Conservation (phyloP, 2,329 filamentous ascomycete genomes). For the Calycina herbarum region DNA sequence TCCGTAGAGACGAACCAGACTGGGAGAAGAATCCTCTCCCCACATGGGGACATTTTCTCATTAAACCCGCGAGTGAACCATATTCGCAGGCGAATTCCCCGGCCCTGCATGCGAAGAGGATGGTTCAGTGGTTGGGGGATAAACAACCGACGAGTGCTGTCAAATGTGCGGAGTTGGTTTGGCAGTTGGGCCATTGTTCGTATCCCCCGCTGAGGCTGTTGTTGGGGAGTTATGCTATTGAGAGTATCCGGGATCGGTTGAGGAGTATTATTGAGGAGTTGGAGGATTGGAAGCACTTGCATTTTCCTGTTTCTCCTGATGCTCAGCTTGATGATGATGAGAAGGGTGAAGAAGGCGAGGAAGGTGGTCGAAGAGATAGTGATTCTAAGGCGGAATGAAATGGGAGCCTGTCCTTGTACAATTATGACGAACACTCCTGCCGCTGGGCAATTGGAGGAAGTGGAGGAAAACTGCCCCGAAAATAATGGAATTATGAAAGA, state of each 20-base stretch:
- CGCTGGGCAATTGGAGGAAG: background rate
- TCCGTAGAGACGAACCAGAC: slow-evolving; percentile 79
- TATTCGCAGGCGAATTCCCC: slow-evolving; percentile 79
- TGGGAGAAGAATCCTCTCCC: slow-evolving; percentile 57
- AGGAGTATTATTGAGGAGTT: slow-evolving; percentile 92
- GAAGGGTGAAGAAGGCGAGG: slow-evolving; percentile 39
- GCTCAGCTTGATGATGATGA: slow-evolving; percentile 40
- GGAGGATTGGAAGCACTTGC: slow-evolving; percentile 88
- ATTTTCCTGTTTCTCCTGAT: slow-evolving; percentile 57
- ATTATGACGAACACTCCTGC: background rate
- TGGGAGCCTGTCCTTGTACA: background rate
- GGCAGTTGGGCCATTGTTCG: slow-evolving; percentile 93
- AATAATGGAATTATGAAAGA: background rate
- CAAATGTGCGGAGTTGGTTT: slow-evolving; percentile 89
- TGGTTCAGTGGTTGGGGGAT: slow-evolving; percentile 93
- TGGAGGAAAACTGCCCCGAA: background rate
- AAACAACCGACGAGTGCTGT: slow-evolving; percentile 89
- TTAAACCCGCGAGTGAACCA: slow-evolving; percentile 80
- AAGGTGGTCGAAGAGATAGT: slow-evolving; percentile 27
- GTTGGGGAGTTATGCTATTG: slow-evolving; percentile 91
- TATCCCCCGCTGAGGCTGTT: slow-evolving; percentile 85
- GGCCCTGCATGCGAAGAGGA: slow-evolving; percentile 82
- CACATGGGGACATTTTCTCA: slow-evolving; percentile 87
- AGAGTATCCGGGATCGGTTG: slow-evolving; percentile 88
- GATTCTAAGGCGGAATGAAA: slow-evolving; percentile 12